Conservation (phyloP, 1,139 yeast genomes). For the Kodamaea ohmeri region DNA sequence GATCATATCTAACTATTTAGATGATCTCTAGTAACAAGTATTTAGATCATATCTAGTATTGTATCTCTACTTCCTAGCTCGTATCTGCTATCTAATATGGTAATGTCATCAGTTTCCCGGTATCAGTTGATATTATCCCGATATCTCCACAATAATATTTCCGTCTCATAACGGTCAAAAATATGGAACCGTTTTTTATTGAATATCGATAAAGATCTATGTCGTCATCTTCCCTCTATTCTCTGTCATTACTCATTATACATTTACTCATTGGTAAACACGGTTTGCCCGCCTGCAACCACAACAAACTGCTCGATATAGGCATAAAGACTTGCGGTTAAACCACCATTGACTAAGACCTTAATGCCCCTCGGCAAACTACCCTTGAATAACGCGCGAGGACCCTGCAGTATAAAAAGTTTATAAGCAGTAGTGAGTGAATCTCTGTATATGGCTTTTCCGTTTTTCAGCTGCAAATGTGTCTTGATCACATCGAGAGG, state of each 20-base stretch:
- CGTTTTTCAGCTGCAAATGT: conserved; percentile 79
- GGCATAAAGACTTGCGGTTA: conserved; percentile 69
- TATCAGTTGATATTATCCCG: too few relatives aligned
- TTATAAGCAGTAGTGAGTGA: conserved; percentile 71
- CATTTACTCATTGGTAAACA: conserved; percentile 32
- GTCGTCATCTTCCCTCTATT: background rate
- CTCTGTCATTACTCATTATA: background rate
- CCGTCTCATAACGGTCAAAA: too few relatives aligned
- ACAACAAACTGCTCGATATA: conserved; percentile 52
- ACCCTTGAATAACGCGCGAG: conserved; percentile 69
- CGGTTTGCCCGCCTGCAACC: conserved; percentile 48
- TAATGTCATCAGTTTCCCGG: too few relatives aligned
- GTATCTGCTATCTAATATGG: too few relatives aligned
- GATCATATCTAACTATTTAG: too few relatives aligned
- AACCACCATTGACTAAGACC: conserved; percentile 76
- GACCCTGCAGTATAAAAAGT: conserved; percentile 68
- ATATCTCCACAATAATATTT: too few relatives aligned
- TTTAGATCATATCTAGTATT: too few relatives aligned
- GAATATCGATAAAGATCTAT: too few relatives aligned
- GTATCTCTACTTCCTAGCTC: too few relatives aligned
- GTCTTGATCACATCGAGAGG: conserved; percentile 91
- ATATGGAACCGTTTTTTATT: too few relatives aligned
- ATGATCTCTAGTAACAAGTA: too few relatives aligned
- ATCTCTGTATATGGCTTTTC: conserved; percentile 60
- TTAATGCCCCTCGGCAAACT: conserved; percentile 76